Base-by-base conservation (phyloP, 2,329 filamentous ascomycete genomes). In the Neonectria punicea region DNA sequence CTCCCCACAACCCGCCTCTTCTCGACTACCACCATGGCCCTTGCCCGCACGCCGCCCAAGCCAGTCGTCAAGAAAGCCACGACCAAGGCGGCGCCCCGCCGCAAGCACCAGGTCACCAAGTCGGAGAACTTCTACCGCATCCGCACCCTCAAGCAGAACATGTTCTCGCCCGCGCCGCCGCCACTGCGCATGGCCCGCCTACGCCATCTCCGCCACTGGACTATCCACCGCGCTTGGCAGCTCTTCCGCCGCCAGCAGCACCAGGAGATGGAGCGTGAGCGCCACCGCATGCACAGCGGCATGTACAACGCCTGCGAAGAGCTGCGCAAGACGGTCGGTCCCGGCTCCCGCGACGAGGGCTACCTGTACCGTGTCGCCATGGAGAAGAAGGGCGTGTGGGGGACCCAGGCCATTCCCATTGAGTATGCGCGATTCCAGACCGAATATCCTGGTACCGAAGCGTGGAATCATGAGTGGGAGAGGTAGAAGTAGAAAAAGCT, bases 381-480 rank as follows among this genome's bases (percentile, higher is more conserved):
- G 91, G 89, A 92, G 81, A 98, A 98, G 89, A 92, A 92, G 80
- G 93, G 92, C 7, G 84, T 97, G 18, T 97, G 92, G 83, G 84
- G 86, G 41, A 84, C 86, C 53, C 85, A 90, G 56, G 89, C 90
- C 64, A 86, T 98, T 62, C 96, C 96, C 14, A 94, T 98, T 75
- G 96, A 99, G 85, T 98, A 97, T 84, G 92, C 92, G 30, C 84
- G 92, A 70, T 84, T 88, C 68, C 92, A 97, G 86, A 95, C 92
- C 34, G 95, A 98, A 77, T 93, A 88, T 54, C 95, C 95, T 7
- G 84, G 85, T 1, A 86, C 85, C 75, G 88, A 91, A 71, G 89
- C 93, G n/a, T 99, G 95, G 94, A 96, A 98, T 82, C 90, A 97
- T 81, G 91, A 84, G 13, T 99, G 96, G 96, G 97, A 90, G 83